Evolutionary conservation across 1,139 yeast genomes (phyloP), one percentile per base, ranked within the genome.

Genomic region (Candida smagusa): DNA sequence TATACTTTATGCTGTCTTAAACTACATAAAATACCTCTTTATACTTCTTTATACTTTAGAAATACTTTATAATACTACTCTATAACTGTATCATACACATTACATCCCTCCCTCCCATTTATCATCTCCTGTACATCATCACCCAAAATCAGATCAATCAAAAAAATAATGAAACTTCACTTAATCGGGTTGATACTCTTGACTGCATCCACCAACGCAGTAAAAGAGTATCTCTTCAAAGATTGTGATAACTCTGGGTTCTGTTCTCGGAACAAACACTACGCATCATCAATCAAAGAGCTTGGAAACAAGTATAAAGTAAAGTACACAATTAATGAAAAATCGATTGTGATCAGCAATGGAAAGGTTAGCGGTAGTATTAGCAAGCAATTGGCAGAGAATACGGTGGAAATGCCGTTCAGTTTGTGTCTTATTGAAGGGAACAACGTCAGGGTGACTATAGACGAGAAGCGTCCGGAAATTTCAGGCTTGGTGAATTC

Each of bases 231-330:
- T 50, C 61, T 89, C 41, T 86, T 90, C 68, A 86, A 87, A 59
- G 78, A 74, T 11, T 92, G 98, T 62, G 79, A 70, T 8, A 82
- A 85, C 50, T 77, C 90, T 13, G 95, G 97, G 7, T 90, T 92
- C 56, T 92, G 98, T 57, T 65, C 74, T 36, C 72, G 98, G 54
- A 88, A 92, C 53, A 65, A 94, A 37, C 79, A 78, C 43, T 89
- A 75, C 57, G 92, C 94, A 2, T 52, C 57, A 11, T 60, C 70
- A 35, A 71, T 83, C 11, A 44, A 56, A 1, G 49, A 54, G 5
- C 46, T 54, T 2, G 57, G 51, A 4, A 37, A 38, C 1, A 37
- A 39, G 2, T 73, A 65, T 45, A 52, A 50, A 21, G 62, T 80
- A 1, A 75, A 78, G 12, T 90, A 89, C 55, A 48, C 68, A 2